Percentiles rank a stretch among this genome's conserved stretches.
phyloP scores from a whole-genome alignment of 345 rosid species.

The Bretschneidera sinensis region DNA sequence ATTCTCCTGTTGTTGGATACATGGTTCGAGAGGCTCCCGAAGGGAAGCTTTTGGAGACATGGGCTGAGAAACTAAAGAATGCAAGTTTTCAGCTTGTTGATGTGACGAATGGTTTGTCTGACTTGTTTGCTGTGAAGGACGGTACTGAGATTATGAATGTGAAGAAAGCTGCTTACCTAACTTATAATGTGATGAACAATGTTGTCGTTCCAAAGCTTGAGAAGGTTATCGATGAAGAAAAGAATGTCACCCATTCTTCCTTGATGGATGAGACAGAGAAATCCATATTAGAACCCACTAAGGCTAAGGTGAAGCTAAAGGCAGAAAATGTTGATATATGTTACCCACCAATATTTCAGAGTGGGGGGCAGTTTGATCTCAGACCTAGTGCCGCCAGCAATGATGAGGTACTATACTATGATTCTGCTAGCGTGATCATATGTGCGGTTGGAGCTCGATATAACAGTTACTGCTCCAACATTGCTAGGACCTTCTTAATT shows the following conservation, averaged over 20 bases:
- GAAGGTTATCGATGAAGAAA: conserved; percentile 87
- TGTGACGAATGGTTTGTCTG: conserved; percentile 70
- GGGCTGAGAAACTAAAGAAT: conserved; percentile 61
- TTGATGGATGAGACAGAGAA: conserved; percentile 92
- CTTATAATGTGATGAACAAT: conserved; percentile 72
- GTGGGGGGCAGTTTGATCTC: conserved; percentile 90
- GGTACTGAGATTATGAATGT: conserved; percentile 58
- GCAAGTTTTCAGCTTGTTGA: conserved; percentile 57
- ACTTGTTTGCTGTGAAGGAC: conserved; percentile 85
- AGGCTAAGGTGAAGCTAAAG: conserved; percentile 76
- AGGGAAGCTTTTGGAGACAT: conserved; percentile 81
- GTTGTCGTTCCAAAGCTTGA: conserved; percentile 88
- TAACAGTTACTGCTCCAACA: conserved; percentile 88
- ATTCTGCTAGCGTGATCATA: conserved; percentile 78
- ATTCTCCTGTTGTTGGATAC: conserved; percentile 57
- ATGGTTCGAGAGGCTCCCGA: conserved; percentile 76
- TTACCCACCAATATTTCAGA: conserved; percentile 93
- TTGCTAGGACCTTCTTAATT: conserved; percentile 78
- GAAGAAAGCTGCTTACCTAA: conserved; percentile 79
- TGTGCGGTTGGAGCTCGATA: conserved; percentile 87
- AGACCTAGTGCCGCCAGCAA: conserved; percentile 93
- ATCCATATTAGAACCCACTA: conserved; percentile 76
- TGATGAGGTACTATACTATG: conserved; percentile 71
- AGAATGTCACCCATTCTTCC: conserved; percentile 69
- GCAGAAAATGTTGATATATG: conserved; percentile 92